Percentiles rank a stretch among this genome's conserved stretches.
Evolutionary conservation across 208 protist genomes (phyloP).

Genomic region (Trypanosoma cruzi): DNA sequence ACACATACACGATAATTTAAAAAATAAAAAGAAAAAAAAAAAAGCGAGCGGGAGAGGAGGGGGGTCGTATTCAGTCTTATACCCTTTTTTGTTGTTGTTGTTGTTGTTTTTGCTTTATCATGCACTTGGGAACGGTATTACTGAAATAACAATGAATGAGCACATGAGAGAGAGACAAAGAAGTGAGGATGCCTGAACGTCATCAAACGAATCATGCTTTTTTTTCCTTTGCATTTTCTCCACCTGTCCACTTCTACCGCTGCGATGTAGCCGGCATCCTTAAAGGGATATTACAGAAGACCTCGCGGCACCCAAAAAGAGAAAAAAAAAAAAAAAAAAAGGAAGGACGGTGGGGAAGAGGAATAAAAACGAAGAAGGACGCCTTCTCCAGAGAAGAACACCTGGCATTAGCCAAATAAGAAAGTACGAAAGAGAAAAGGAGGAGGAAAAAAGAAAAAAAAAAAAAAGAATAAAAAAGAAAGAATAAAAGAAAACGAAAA

Average conservation of each 20-base stretch:
- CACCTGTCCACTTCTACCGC: slow-evolving; percentile 20
- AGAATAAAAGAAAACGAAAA: slow-evolving; percentile 11
- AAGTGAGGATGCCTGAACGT: no score
- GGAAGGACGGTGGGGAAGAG: slow-evolving; percentile 1
- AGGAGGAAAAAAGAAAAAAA: background rate
- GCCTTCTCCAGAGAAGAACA: background rate
- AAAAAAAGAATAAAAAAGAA: background rate
- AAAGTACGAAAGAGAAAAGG: no score
- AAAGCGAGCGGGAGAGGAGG: no score
- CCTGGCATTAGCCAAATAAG: background rate
- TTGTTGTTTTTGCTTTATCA: background rate
- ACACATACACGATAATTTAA: no score
- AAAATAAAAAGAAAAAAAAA: no score
- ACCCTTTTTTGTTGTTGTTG: no score
- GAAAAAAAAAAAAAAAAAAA: slow-evolving; percentile 3
- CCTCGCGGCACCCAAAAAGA: slow-evolving; percentile 7
- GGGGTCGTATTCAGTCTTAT: no score
- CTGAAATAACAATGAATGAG: background rate
- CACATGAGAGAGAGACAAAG: background rate
- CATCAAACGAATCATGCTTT: background rate
- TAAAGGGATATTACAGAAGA: slow-evolving; percentile 15
- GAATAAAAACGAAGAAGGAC: background rate
- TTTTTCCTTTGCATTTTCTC: slow-evolving; percentile 1
- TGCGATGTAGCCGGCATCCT: slow-evolving; percentile 1
- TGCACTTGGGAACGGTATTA: background rate